Base-by-base conservation (phyloP, 176 grass and related monocot species). In the Musa troglodytarum region DNA sequence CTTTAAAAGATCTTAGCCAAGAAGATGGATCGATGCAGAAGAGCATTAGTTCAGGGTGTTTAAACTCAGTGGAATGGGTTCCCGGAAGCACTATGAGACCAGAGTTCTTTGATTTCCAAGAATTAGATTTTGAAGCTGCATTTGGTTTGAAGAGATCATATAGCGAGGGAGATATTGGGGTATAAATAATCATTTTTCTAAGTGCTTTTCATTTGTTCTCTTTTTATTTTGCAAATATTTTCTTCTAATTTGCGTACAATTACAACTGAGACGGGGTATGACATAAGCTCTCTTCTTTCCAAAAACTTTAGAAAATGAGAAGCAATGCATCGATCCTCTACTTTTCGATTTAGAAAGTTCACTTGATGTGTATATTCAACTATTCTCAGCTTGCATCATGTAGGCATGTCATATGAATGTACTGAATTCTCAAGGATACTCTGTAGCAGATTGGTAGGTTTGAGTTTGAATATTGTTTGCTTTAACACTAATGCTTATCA, bases 91-190 rank as follows among this genome's bases (percentile, higher is more conserved):
- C 84, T 26, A 74, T 73, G 25, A 85, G 86, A 81, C 91, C 86
- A 77, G 91, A 94, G 73, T 94, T 99, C 62, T 82, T 99, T 14
- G 88, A 88, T 53, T 94, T 99, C 63, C 86, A 94, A 51, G 96
- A 81, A 25, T 24, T 99, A 11, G 96, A 95, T 85, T 89, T 99
- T 52, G 96, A 99, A 79, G 78, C 76, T 50, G 96, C 85, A n/a
- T 89, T 95, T 77, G 90, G 91, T 62, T 43, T 99, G 76, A 84
- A 91, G 76, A 91, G 96, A 68, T 86, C 96, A 64, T 99, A 86
- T 43, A 99, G 96, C n/a, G 96, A 99, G 73, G 91, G 96, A 72
- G 96, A 99, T 86, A 95, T 99, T 77, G 81, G 89, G 96, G 96
- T 99, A 49, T 53, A 78, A 15, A 1, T 13, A 10, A 58, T 49